Percentiles rank a stretch among this genome's conserved stretches.
phyloP scores from a whole-genome alignment of 2,329 filamentous ascomycete genomes.

The Cercospora canescens region DNA sequence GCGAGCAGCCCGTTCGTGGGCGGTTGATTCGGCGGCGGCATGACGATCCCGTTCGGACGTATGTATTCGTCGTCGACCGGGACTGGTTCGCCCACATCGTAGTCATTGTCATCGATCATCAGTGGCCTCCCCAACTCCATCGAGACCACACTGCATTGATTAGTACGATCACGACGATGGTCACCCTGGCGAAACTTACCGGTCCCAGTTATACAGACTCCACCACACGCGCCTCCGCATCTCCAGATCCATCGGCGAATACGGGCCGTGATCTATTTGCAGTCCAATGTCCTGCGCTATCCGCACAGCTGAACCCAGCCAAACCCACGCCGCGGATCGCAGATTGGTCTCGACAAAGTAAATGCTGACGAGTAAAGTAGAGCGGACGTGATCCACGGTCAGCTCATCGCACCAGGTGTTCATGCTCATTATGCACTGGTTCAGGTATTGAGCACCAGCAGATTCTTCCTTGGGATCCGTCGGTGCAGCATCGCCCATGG shows the following conservation, averaged over 20 bases:
- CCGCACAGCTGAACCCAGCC: slow-evolving; percentile 77
- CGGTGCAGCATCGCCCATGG: slow-evolving; percentile 65
- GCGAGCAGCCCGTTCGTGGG: slow-evolving; percentile 73
- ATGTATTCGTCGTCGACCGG: slow-evolving; percentile 80
- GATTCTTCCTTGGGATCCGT: slow-evolving; percentile 54
- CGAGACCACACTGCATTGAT: slow-evolving; percentile 60
- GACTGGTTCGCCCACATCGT: slow-evolving; percentile 77
- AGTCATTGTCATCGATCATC: slow-evolving; percentile 84
- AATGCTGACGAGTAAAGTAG: slow-evolving; percentile 71
- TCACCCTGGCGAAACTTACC: slow-evolving; percentile 50
- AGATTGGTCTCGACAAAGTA: slow-evolving; percentile 85
- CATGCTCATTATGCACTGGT: slow-evolving; percentile 67
- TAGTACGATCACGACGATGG: not conserved
- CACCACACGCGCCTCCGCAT: slow-evolving; percentile 91
- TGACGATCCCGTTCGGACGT: slow-evolving; percentile 50
- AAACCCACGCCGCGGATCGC: slow-evolving; percentile 81
- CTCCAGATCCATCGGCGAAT: slow-evolving; percentile 75
- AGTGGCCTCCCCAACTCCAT: slow-evolving; percentile 79
- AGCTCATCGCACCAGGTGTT: slow-evolving; percentile 82
- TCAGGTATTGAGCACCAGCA: slow-evolving; percentile 67
- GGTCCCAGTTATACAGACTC: slow-evolving; percentile 87
- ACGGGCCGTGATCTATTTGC: slow-evolving; percentile 71
- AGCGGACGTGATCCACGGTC: slow-evolving; percentile 72
- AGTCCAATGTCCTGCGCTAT: slow-evolving; percentile 82
- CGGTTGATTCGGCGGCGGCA: slow-evolving; percentile 41